Conservation (phyloP, 1,284 basidiomycete genomes). For the Fomitopsis pinicola region DNA sequence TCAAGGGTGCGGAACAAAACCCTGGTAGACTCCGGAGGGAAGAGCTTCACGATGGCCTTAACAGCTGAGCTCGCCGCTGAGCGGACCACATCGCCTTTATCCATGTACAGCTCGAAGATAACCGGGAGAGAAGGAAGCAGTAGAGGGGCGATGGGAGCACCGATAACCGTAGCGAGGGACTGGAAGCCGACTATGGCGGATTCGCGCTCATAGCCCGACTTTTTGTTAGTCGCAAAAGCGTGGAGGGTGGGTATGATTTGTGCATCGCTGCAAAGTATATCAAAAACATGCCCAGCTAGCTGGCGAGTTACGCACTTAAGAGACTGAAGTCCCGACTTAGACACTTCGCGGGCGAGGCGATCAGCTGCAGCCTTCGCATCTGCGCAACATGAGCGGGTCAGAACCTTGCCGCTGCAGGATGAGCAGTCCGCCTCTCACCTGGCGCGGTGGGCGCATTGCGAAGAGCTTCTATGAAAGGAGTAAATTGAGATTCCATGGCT, state of each 20-base stretch:
- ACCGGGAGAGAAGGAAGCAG: constrained; percentile 77
- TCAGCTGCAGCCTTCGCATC: constrained; percentile 81
- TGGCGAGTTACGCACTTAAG: constrained; percentile 46
- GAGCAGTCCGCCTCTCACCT: constrained; percentile 37
- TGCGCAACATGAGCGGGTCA: constrained; percentile 23
- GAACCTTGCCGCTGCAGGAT: neutral
- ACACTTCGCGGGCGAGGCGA: constrained; percentile 66
- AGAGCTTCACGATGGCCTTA: constrained; percentile 81
- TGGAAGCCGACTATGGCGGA: constrained; percentile 85
- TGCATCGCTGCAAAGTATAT: constrained; percentile 43
- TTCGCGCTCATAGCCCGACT: constrained; percentile 91
- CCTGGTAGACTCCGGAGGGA: constrained; percentile 81
- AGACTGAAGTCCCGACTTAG: constrained; percentile 57
- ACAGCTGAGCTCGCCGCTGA: constrained; percentile 79
- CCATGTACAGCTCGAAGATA: constrained; percentile 86
- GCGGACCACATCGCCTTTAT: constrained; percentile 93
- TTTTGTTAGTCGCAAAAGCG: constrained; percentile 80
- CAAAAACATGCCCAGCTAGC: constrained; percentile 6
- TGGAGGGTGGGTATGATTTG: constrained; percentile 65
- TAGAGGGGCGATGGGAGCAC: constrained; percentile 77
- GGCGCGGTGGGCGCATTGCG: constrained; percentile 69
- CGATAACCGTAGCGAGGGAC: constrained; percentile 70
- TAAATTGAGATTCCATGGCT: constrained; percentile 40
- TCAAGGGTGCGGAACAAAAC: constrained; percentile 73
- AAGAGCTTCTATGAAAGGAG: constrained; percentile 56